Evolutionary conservation across 2,329 filamentous ascomycete genomes (phyloP), one percentile per base, ranked within the genome.

Genomic region (Lasiodiplodia hormozganensis): DNA sequence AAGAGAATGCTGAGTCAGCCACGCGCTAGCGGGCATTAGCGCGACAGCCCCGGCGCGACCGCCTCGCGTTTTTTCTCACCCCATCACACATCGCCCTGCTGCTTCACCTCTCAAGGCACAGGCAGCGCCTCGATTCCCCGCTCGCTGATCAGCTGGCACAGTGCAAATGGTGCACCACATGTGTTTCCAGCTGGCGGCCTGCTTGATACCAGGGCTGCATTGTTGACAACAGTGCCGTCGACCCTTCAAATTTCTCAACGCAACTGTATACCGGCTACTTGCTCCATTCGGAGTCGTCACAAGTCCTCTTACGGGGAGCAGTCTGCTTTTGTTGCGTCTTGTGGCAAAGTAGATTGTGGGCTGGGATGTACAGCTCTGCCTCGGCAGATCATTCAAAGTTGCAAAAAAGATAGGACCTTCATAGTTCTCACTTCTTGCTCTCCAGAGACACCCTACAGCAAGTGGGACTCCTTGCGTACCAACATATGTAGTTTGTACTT

Each of bases 351-450:
- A 74, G 77, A 72, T 76, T 81, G 82, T 78, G 80, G 81, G 83
- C 77, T 73, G 73, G 70, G 67, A 69, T 57, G 52, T 68, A 70
- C 76, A 77, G 75, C 74, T 75, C 76, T 72, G 75, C 73, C 76
- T 74, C 70, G 72, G 74, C 72, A 76, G 76, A 80, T 78, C 78
- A 74, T 73, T 72, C 73, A 69, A 74, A 40, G 79, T 81, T 85
- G 84, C 83, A 76, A 85, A 75, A 85, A 67, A 69, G 80, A 73
- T 73, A 74, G 82, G 83, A 82, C 83, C 82, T 82, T 85, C 84
- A 85, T 85, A 85, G 84, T 85, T 84, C 84, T 84, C 81, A 79
- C 80, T 82, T 78, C 77, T 82, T 78, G 78, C 82, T 82, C 81
- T 82, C 76, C 70, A 76, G 77, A 78, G 74, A 70, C n/a, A 60